Evolutionary conservation across 2,329 filamentous ascomycete species (phyloP).

Genomic region (Xylaria sp.): DNA sequence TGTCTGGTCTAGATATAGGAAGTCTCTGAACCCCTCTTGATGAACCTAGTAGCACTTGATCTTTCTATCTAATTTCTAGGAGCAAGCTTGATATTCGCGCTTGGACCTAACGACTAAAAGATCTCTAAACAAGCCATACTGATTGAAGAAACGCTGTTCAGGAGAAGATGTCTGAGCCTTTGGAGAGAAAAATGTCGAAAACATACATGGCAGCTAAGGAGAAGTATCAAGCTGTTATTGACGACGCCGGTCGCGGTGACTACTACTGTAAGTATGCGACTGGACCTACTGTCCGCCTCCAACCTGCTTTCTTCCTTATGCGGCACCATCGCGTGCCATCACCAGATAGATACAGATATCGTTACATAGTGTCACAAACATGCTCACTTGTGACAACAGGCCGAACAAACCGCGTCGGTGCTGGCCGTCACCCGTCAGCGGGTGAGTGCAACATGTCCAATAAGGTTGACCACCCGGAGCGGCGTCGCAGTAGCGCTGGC

Average conservation of each 20-base stretch:
- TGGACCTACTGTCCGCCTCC: background rate
- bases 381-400: constrained; percentile 38
- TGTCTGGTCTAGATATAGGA: constrained; percentile 35
- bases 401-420: constrained; percentile 48
- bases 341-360: background rate
- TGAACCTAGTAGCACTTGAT: background rate
- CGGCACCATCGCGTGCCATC: background rate
- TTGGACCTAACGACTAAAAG: constrained; percentile 9
- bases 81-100: background rate
- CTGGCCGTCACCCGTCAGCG: constrained; percentile 44
- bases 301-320: background rate
- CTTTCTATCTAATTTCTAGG: constrained; percentile 9
- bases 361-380: background rate
- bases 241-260: constrained; percentile 49
- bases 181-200: constrained; percentile 46
- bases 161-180: constrained; percentile 1
- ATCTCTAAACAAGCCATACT: constrained; percentile 7
- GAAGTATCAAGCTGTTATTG: constrained; percentile 50
- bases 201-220: constrained; percentile 48
- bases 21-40: constrained; percentile 21
- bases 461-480: constrained; percentile 44
- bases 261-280: constrained; percentile 45
- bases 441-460: constrained; percentile 46
- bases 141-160: constrained; percentile 4
- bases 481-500: constrained; percentile 45